These are phyloP conservation scores for Falciphora oryzae DNA, from an alignment of 2,329 filamentous ascomycete genomes.

Conservation along the genomic window DNA sequence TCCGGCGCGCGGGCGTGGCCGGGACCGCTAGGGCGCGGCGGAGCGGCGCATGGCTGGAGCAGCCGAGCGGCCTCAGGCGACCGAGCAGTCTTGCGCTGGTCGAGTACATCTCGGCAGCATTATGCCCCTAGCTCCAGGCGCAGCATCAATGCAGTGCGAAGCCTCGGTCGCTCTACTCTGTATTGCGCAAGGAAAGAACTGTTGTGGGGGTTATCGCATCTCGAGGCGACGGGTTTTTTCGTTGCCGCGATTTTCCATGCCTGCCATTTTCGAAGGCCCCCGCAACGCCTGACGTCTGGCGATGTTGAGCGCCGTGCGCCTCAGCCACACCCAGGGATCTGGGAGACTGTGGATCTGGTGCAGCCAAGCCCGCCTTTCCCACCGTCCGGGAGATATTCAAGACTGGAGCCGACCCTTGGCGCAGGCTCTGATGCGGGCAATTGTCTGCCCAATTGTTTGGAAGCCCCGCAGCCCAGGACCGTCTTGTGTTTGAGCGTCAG, in stretches of 20 bases:
- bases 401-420: not conserved
- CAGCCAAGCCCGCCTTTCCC: not conserved
- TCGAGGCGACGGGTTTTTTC: not conserved
- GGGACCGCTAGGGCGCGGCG: too few relatives aligned
- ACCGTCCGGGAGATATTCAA: not conserved
- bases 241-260: not conserved
- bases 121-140: not conserved
- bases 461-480: too few relatives aligned
- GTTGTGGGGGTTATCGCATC: not conserved
- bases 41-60: not conserved
- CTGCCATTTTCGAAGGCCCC: not conserved
- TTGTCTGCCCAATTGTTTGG: too few relatives aligned
- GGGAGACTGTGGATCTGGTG: not conserved
- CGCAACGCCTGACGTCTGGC: not conserved
- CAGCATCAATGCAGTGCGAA: not conserved
- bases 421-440: not conserved
- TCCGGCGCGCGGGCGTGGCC: constrained; percentile 14
- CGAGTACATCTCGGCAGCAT: constrained; percentile 1
- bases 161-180: not conserved
- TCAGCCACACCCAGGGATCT: not conserved
- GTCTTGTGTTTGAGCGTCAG: too few relatives aligned
- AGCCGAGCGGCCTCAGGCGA: not conserved
- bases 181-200: too few relatives aligned
- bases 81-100: not conserved
- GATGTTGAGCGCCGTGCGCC: not conserved